phyloP scores from a whole-genome alignment of 441 rosid genomes.

The Erodium trifolium region DNA sequence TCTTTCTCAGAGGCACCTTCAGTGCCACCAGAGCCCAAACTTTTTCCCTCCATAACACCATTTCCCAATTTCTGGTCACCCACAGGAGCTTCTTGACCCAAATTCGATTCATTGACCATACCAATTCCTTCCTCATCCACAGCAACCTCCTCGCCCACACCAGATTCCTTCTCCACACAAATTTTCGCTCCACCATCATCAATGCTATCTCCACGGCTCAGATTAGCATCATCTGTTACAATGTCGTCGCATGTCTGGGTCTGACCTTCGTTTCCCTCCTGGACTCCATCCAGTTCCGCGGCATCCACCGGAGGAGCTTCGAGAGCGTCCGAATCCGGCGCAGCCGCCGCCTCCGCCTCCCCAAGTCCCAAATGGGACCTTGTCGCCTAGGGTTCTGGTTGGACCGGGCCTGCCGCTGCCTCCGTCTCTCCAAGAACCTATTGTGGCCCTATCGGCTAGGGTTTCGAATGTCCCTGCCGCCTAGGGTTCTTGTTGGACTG shows the following conservation, averaged over 20 bases:
- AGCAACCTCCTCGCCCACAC: background rate
- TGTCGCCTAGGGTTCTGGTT: too few species aligned
- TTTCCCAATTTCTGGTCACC: background rate
- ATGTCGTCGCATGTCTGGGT: too few species aligned
- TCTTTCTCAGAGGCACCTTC: constrained; percentile 1
- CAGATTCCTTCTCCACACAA: background rate
- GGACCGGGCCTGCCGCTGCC: too few species aligned
- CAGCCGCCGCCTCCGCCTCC: background rate
- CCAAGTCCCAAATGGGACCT: too few species aligned
- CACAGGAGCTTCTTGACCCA: background rate
- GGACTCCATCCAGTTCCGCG: background rate
- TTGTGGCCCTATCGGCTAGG: too few species aligned
- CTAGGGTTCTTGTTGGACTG: too few species aligned
- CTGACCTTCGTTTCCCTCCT: background rate
- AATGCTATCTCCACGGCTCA: background rate
- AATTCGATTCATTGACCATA: background rate
- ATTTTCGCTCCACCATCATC: background rate
- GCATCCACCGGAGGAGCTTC: background rate
- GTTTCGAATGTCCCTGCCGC: too few species aligned
- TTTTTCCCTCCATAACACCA: too few species aligned
- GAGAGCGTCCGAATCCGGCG: too few species aligned
- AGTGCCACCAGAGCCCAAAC: background rate
- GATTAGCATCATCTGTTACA: background rate
- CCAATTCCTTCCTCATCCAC: background rate
- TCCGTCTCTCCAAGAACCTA: too few species aligned